Percentiles rank a stretch among this genome's conserved stretches.
These are phyloP conservation scores for Pleurotus salmoneostramineus DNA, from an alignment of 768 basidiomycete genomes.

Conservation along the genomic window DNA sequence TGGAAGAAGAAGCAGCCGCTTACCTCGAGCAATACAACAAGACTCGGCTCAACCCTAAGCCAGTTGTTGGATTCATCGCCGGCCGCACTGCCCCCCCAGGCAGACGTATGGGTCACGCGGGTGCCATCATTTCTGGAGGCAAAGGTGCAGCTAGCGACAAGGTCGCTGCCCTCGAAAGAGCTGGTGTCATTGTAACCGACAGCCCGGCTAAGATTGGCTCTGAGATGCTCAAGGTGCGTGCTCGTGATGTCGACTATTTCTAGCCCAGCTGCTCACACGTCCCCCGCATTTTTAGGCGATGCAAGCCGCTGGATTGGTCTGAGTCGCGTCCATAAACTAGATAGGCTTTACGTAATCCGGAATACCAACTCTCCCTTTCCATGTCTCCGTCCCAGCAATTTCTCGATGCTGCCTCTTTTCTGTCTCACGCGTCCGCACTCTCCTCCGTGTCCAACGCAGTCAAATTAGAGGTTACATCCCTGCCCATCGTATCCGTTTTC, in stretches of 20 bases:
- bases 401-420: constrained; percentile 56
- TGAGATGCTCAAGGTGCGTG: constrained; percentile 77
- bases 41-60: constrained; percentile 81
- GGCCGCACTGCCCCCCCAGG: constrained; percentile 98
- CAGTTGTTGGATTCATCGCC: constrained; percentile 97
- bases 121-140: constrained; percentile 96
- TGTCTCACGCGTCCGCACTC: constrained; percentile 54
- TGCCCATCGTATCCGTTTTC: constrained; percentile 18
- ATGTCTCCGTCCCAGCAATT: constrained; percentile 35
- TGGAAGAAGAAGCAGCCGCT: constrained; percentile 99
- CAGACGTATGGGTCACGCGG: constrained; percentile 96
- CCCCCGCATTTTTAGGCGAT: constrained; percentile 53
- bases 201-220: constrained; percentile 93
- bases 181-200: constrained; percentile 91
- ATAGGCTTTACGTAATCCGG: constrained; percentile 24
- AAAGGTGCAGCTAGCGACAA: constrained; percentile 97
- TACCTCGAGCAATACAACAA: constrained; percentile 93
- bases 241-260: constrained; percentile 5
- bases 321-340: constrained; percentile 16
- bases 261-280: neutral
- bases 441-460: constrained; percentile 51
- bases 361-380: constrained; percentile 4
- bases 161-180: constrained; percentile 84
- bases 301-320: constrained; percentile 61
- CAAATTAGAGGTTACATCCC: constrained; percentile 72